Conservation (phyloP, 495 filamentous ascomycete species). For the Symbiotaphrina buchneri region DNA sequence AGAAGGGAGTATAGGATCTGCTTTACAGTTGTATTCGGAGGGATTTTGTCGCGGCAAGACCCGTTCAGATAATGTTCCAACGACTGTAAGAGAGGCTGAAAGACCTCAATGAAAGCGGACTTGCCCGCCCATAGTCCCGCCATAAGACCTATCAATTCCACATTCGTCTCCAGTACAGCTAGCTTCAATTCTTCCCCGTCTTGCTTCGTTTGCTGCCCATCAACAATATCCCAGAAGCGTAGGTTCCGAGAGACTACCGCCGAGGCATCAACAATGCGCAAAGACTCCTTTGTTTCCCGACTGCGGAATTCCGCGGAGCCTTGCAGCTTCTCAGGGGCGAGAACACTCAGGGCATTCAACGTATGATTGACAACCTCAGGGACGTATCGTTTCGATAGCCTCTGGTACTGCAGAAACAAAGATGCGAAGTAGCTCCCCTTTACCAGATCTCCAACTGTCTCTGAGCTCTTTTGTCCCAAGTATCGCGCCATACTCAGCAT, state of each 20-base stretch:
- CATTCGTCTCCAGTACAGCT: conserved; percentile 30
- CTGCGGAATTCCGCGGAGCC: conserved; percentile 30
- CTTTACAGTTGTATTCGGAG: conserved; percentile 9
- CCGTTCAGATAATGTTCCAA: conserved; percentile 28
- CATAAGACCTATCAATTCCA: conserved; percentile 31
- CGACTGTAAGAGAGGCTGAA: conserved; percentile 32
- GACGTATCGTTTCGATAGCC: conserved; percentile 58
- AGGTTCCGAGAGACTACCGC: conserved; percentile 14
- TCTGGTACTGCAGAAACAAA: conserved; percentile 57
- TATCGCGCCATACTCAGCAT: conserved; percentile 61
- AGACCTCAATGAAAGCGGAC: conserved; percentile 51
- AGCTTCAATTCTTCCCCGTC: conserved; percentile 26
- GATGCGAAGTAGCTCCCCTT: conserved; percentile 60
- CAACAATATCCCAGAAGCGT: conserved; percentile 30
- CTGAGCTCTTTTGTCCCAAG: conserved; percentile 53
- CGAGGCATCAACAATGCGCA: conserved; percentile 19
- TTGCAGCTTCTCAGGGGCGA: conserved; percentile 29
- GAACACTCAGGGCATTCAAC: conserved; percentile 47
- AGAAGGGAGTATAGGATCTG: neutral
- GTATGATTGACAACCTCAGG: conserved; percentile 72
- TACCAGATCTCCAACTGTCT: conserved; percentile 35
- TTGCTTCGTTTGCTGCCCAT: conserved; percentile 8
- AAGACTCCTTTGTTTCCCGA: conserved; percentile 27
- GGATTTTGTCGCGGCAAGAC: conserved; percentile 24
- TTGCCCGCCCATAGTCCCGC: conserved; percentile 40